phyloP scores from a whole-genome alignment of 352 stramenopile genomes.

The Pythium oligandrum region DNA sequence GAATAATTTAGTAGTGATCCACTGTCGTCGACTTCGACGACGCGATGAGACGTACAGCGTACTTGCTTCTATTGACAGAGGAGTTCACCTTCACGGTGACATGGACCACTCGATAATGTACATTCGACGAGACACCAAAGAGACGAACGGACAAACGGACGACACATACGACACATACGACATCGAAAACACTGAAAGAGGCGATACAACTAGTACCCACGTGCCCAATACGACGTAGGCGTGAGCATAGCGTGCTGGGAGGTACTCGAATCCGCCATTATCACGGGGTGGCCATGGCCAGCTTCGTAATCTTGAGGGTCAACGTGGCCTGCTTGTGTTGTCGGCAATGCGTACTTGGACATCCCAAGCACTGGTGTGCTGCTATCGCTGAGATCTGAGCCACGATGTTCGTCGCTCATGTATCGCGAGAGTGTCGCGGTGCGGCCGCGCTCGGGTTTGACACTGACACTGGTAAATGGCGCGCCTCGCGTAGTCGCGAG shows the following conservation, averaged over 20 bases:
- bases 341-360: constrained; percentile 26
- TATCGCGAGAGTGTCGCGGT: constrained; percentile 50
- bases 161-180: constrained; percentile 7
- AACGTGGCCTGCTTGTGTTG: constrained; percentile 19
- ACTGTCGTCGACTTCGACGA: no score
- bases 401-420: constrained; percentile 32
- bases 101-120: not conserved
- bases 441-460: not conserved
- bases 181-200: constrained; percentile 7
- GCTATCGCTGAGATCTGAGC: constrained; percentile 14
- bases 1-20: no score
- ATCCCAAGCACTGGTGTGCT: constrained; percentile 22
- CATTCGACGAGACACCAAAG: constrained; percentile 6
- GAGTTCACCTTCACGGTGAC: not conserved
- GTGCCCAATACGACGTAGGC: constrained; percentile 21
- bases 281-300: constrained; percentile 1
- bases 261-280: constrained; percentile 15
- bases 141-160: constrained; percentile 9
- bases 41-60: no score
- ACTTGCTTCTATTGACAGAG: no score
- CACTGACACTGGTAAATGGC: no score
- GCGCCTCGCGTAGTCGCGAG: no score
- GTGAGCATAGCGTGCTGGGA: constrained; percentile 8
- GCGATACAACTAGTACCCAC: constrained; percentile 11
- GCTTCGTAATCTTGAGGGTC: constrained; percentile 8